These are phyloP conservation scores for Neckera pumila DNA, from an alignment of 225 moss, liverwort and hornwort species.

Conservation along the genomic window DNA sequence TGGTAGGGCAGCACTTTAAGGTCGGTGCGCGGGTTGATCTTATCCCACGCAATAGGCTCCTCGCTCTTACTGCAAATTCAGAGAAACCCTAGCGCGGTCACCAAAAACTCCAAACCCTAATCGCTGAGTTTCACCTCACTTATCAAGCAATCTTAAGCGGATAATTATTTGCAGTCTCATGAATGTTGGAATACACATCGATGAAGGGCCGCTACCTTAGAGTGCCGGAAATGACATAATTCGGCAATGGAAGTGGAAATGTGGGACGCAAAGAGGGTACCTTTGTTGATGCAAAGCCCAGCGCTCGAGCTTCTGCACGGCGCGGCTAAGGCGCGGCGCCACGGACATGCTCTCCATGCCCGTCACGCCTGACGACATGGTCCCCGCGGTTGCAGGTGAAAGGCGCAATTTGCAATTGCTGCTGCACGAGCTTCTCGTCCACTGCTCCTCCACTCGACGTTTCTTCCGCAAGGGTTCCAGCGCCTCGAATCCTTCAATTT, in stretches of 20 bases:
- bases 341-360: slow-evolving; percentile 60
- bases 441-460: slow-evolving; percentile 1
- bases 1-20: slow-evolving; percentile 35
- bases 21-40: slow-evolving; percentile 52
- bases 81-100: not conserved
- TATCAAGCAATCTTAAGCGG: not conserved
- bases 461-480: slow-evolving; percentile 18
- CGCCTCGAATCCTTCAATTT: not conserved
- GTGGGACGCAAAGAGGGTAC: not conserved
- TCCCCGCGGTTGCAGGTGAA: not conserved
- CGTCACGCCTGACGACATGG: slow-evolving; percentile 34
- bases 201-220: not conserved
- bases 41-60: slow-evolving; percentile 41
- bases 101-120: not conserved
- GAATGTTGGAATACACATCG: not conserved
- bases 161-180: not conserved
- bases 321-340: slow-evolving; percentile 49
- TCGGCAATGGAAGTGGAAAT: not conserved
- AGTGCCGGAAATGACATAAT: not conserved
- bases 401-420: not conserved
- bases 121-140: not conserved
- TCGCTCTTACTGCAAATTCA: slow-evolving; percentile 22
- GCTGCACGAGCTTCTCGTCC: not conserved
- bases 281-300: slow-evolving; percentile 50
- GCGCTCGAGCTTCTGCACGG: slow-evolving; percentile 52